Conservation (phyloP, 2,329 filamentous ascomycete species). For the Bipolaris bicolor region DNA sequence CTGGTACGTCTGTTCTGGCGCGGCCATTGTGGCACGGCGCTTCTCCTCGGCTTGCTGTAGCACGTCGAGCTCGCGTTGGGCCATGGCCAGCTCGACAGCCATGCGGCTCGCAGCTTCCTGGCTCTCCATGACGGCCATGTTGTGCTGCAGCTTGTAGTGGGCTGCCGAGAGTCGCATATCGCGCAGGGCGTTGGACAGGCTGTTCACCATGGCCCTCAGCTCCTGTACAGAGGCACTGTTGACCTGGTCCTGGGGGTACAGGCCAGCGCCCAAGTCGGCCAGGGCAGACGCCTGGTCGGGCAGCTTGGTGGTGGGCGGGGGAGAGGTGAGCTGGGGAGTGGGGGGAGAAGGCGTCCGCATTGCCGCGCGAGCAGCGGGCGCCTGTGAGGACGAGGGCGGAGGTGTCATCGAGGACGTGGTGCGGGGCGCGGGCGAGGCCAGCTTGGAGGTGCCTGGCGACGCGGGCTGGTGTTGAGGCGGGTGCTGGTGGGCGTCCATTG, state of each 20-base stretch:
- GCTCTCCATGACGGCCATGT: conserved; percentile 81
- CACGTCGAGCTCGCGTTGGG: conserved; percentile 84
- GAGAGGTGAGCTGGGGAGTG: conserved; percentile 56
- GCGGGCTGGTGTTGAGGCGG: conserved; percentile 23
- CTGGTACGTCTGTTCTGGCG: conserved; percentile 60
- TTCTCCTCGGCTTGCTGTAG: conserved; percentile 76
- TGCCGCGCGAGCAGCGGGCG: conserved; percentile 51
- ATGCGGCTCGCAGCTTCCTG: conserved; percentile 85
- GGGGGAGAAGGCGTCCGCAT: conserved; percentile 59
- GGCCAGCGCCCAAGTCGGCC: conserved; percentile 45
- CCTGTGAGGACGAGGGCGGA: conserved; percentile 65
- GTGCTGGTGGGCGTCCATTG: conserved; percentile 38
- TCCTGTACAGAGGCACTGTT: conserved; percentile 58
- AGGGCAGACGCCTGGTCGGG: conserved; percentile 34
- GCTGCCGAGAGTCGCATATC: conserved; percentile 82
- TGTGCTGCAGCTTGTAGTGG: conserved; percentile 90
- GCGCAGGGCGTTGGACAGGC: conserved; percentile 60
- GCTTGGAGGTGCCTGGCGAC: conserved; percentile 40
- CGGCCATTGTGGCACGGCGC: conserved; percentile 62
- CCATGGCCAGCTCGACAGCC: conserved; percentile 89
- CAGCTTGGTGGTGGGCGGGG: conserved; percentile 52
- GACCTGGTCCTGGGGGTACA: conserved; percentile 59
- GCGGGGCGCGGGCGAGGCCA: conserved; percentile 51
- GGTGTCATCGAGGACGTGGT: conserved; percentile 64
- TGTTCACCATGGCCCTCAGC: conserved; percentile 60